These are phyloP conservation scores for Corniculantispora saksenae DNA, from an alignment of 2,329 filamentous ascomycete species.

Conservation along the genomic window DNA sequence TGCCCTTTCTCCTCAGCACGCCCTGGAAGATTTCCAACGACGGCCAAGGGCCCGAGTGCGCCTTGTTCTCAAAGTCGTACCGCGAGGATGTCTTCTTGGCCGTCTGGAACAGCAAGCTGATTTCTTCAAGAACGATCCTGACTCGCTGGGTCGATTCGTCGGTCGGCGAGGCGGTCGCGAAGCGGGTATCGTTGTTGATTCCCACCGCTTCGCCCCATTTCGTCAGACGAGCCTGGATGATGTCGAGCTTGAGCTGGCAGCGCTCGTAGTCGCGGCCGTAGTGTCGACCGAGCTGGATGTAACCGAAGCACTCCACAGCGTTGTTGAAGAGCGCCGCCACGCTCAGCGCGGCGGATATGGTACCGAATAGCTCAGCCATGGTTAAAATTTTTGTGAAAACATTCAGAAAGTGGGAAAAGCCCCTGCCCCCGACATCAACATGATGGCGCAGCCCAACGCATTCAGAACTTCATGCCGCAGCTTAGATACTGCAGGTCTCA, in stretches of 20 bases:
- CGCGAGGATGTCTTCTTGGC: slow-evolving; percentile 15
- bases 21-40: slow-evolving; percentile 12
- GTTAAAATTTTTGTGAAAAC: background rate
- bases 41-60: slow-evolving; percentile 16
- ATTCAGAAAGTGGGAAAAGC: background rate
- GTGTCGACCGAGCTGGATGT: slow-evolving; percentile 38
- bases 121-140: slow-evolving; percentile 28
- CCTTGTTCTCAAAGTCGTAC: slow-evolving; percentile 24
- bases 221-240: slow-evolving; percentile 32
- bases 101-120: slow-evolving; percentile 28
- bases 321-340: slow-evolving; percentile 38
- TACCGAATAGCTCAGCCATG: slow-evolving; percentile 28
- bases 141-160: slow-evolving; percentile 22
- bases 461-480: background rate
- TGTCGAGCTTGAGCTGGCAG: slow-evolving; percentile 35
- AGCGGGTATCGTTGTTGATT: slow-evolving; percentile 32
- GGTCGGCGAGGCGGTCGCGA: slow-evolving; percentile 16
- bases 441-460: background rate
- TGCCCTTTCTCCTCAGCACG: background rate
- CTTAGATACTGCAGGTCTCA: background rate
- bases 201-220: slow-evolving; percentile 37
- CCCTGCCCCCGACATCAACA: background rate
- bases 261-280: slow-evolving; percentile 37
- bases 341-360: slow-evolving; percentile 32
- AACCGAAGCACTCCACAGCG: slow-evolving; percentile 42